A percentile compares a stretch with the other conserved stretches of the same genome.
phyloP scores from a whole-genome alignment of 108 stramenopile genomes.

The Fragilariopsis cylindrus region DNA sequence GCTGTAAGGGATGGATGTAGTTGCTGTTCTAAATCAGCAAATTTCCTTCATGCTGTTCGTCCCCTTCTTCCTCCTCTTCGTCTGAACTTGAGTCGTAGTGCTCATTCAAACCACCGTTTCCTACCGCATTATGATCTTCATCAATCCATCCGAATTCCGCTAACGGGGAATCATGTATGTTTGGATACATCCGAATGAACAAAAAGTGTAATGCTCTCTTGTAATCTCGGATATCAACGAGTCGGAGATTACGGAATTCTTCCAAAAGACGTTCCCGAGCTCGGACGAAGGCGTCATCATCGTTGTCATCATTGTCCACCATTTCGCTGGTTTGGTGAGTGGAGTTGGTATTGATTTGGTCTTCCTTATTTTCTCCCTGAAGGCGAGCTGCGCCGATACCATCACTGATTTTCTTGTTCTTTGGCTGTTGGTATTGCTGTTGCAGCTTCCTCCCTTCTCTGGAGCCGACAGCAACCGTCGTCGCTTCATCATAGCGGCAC shows the following conservation, averaged over 20 bases:
- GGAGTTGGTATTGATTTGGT: too few relatives aligned
- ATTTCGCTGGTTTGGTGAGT: not conserved
- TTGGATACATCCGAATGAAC: not conserved
- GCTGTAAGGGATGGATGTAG: too few relatives aligned
- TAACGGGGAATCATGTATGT: not conserved
- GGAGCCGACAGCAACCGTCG: not conserved
- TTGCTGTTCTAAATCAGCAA: not conserved
- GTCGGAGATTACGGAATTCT: constrained; percentile 60
- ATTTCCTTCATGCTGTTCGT: not conserved
- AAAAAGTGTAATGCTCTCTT: not conserved
- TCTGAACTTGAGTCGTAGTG: constrained; percentile 74
- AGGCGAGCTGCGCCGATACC: not conserved
- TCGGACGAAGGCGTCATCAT: not conserved
- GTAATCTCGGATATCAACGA: constrained; percentile 35
- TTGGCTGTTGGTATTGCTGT: too few relatives aligned
- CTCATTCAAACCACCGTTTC: constrained; percentile 1
- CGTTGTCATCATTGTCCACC: not conserved
- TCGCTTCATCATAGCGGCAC: constrained; percentile 55
- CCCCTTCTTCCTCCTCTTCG: constrained; percentile 36
- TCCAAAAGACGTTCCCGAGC: constrained; percentile 54
- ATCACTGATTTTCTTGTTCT: not conserved
- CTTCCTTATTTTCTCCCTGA: too few relatives aligned
- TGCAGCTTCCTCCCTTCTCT: too few relatives aligned
- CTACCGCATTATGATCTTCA: constrained; percentile 35
- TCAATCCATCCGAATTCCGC: constrained; percentile 25